These are phyloP conservation scores for Trypanosoma lewisi DNA, from an alignment of 208 protist genomes.

Conservation along the genomic window DNA sequence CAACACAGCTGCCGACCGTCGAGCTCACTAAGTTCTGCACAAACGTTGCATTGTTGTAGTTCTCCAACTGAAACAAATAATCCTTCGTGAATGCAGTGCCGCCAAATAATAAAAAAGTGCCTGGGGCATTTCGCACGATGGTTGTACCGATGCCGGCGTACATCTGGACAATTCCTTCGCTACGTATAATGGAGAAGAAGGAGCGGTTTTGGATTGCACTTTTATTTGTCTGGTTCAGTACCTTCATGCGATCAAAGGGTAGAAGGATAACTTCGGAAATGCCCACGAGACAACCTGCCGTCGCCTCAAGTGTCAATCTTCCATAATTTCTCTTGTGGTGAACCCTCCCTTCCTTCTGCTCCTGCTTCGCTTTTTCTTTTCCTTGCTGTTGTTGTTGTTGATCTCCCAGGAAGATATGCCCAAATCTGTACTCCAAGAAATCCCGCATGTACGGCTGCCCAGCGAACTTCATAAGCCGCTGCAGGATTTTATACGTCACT, in stretches of 20 bases:
- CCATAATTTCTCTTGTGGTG: constrained; percentile 29
- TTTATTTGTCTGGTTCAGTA: constrained; percentile 74
- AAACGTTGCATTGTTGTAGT: constrained; percentile 66
- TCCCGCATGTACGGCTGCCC: constrained; percentile 74
- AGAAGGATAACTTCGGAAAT: constrained; percentile 62
- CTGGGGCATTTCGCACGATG: constrained; percentile 53
- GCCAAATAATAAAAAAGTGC: constrained; percentile 74
- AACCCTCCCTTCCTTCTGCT: constrained; percentile 6
- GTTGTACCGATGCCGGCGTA: constrained; percentile 62
- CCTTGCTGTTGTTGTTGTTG: not conserved
- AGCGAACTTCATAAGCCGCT: constrained; percentile 78
- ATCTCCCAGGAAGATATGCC: constrained; percentile 26
- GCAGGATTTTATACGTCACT: constrained; percentile 75
- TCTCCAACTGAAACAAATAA: constrained; percentile 53
- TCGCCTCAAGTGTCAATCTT: constrained; percentile 47
- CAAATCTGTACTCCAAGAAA: constrained; percentile 46
- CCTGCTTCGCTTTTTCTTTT: constrained; percentile 8
- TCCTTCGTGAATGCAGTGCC: constrained; percentile 71
- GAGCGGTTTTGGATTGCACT: constrained; percentile 33
- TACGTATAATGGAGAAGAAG: constrained; percentile 32
- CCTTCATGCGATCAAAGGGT: constrained; percentile 83
- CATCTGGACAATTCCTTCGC: constrained; percentile 41
- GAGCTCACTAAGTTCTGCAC: constrained; percentile 63
- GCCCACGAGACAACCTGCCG: constrained; percentile 52
- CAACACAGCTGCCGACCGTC: constrained; percentile 56